phyloP scores from a whole-genome alignment of 768 basidiomycete genomes.

The Terana coerulea region DNA sequence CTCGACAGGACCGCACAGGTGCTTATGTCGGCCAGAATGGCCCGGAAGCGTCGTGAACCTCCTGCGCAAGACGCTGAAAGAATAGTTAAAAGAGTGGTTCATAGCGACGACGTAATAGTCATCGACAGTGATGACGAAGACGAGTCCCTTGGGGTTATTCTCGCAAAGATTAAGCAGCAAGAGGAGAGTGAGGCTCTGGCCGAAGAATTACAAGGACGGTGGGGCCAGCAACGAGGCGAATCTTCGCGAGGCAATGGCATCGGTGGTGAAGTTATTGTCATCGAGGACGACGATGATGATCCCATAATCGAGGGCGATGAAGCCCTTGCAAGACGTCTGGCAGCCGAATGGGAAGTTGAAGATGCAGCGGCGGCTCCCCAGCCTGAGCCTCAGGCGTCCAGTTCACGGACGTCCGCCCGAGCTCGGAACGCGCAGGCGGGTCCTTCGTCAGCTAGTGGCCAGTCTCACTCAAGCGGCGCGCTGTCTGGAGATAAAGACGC shows the following conservation, averaged over 20 bases:
- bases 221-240: background rate
- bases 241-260: background rate
- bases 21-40: slow-evolving; percentile 7
- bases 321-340: slow-evolving; percentile 35
- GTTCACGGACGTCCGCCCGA: too few species aligned
- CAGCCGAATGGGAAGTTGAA: slow-evolving; percentile 35
- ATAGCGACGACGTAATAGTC: slow-evolving; percentile 6
- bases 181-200: slow-evolving; percentile 42
- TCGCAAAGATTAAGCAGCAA: slow-evolving; percentile 39
- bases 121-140: slow-evolving; percentile 35
- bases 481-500: background rate
- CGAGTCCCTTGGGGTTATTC: slow-evolving; percentile 36
- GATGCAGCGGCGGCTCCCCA: slow-evolving; percentile 2
- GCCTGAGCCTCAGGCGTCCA: slow-evolving; percentile 12
- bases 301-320: slow-evolving; percentile 31
- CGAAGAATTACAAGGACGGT: slow-evolving; percentile 29
- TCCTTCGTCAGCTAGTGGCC: slow-evolving; percentile 10
- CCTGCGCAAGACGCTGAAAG: background rate
- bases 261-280: too few species aligned
- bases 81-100: background rate
- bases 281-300: slow-evolving; percentile 4
- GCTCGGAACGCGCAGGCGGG: too few species aligned
- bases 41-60: slow-evolving; percentile 14
- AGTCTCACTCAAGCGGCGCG: background rate
- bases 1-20: too few species aligned